Base-by-base conservation (phyloP, 208 protist species). In the Vickermania spadyakhi region DNA sequence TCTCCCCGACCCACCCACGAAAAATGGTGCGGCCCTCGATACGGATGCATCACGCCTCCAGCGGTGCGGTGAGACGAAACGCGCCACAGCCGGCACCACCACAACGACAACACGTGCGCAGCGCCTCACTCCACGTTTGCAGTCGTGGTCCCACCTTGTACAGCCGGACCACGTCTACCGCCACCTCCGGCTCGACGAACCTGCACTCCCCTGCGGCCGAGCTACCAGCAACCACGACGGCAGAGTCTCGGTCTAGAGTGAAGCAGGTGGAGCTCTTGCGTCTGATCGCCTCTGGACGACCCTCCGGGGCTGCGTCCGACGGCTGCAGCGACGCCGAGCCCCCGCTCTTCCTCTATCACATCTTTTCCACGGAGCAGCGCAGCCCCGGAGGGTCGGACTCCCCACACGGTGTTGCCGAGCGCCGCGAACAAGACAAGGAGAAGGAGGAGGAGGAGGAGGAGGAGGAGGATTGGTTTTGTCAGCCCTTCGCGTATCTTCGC, bases 401-500 rank as follows among this genome's bases (percentile, higher is more conserved):
- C 11, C 52, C 3, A 13, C 36, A 22, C n/a, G 60, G n/a, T n/a
- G n/a, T n/a, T n/a, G n/a, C n/a, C n/a, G 51, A 28, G 51, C 23
- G 18, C 3, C 23, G 3, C 27, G 2, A 23, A 55, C 42, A 62
- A 31, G 1, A 36, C 1, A 18, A 14, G 1, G 31, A 65, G n/a
- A 21, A 55, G 5, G 3, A n/a, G 54, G 21, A 59, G 58, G 58
- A 53, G 30, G 45, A 11, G 27, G 52, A 26, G 1, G 23, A 23
- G 21, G 11, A 28, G 36, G 18, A n/a, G 11, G 36, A 45, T 18
- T 7, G 36, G 11, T 45, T 45, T 7, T 58, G 3, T 5, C 41
- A 28, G 52, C 25, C 62, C 11, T 59, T 51, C 51, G 18, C 41
- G 23, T 73, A 73, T 31, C 1, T 73, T 4, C 68, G 68, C 27